Conservation (phyloP, 169 alveolate genomes). For the Perkinsus chesapeaki region DNA sequence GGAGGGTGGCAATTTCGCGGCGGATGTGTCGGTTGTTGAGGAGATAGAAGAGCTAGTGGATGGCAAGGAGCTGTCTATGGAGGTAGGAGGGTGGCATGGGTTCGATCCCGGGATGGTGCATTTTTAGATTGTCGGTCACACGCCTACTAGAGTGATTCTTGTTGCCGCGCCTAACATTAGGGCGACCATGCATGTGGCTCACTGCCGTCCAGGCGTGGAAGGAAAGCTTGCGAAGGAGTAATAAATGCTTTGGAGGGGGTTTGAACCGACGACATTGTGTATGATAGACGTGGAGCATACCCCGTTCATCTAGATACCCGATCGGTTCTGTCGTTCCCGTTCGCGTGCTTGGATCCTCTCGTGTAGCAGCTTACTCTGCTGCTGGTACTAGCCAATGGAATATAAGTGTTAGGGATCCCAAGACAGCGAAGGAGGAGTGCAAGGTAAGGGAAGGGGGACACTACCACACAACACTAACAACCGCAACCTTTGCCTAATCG, state of each 20-base stretch:
- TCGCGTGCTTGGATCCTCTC: background rate
- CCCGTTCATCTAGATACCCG: background rate
- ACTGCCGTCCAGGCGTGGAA: background rate
- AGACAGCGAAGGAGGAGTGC: background rate
- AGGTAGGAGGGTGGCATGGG: background rate
- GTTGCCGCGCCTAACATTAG: background rate
- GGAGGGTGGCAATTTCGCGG: background rate
- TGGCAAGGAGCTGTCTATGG: background rate
- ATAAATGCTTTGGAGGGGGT: background rate
- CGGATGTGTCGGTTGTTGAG: background rate
- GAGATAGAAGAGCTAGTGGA: background rate
- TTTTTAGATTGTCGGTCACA: background rate
- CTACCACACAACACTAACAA: too few species aligned
- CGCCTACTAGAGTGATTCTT: background rate
- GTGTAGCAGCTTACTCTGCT: background rate
- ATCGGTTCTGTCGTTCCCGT: background rate
- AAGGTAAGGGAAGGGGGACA: background rate
- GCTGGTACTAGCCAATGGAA: background rate
- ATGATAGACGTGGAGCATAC: background rate
- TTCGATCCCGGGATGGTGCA: background rate
- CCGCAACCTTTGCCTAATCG: too few species aligned
- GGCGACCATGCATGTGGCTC: background rate
- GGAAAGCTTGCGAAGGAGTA: background rate
- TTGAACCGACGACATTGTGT: background rate
- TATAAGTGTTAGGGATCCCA: background rate